Base-by-base conservation (phyloP, 805 yeast genomes). In the Lipomyces starkeyi region DNA sequence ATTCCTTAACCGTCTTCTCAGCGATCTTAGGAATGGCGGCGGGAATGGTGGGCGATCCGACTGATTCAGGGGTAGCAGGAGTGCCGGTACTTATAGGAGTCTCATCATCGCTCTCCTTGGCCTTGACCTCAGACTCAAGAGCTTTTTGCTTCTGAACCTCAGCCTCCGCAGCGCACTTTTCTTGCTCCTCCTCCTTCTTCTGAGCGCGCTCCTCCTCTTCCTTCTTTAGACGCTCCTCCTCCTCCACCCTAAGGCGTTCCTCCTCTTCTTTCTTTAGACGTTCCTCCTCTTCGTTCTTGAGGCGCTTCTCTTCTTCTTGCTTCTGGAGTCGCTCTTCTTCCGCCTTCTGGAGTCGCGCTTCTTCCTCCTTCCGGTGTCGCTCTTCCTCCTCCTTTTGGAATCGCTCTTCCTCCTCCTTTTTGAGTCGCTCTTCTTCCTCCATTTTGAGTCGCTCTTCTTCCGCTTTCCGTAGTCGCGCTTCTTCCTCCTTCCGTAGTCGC, bases 1-100 rank as follows among this genome's bases (percentile, higher is more conserved):
- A 58, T 57, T 60, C 35, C 55, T 56, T 64, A 11, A 40, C 47
- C 61, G 47, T 58, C 47, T 62, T 52, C 53, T 60, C 70, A 32
- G 43, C 58, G n/a, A 6, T 2, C 62, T 34, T 40, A 8, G 69
- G 67, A 13, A 40, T 56, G 9, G 61, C 56, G 9, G 73, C 60
- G 17, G 69, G 57, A 62, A 71, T 67, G 14, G 63, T 69, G 52
- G 73, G 69, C 8, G 60, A 61, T 9, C 49, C 70, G 20, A 49
- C 68, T 35, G 70, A 61, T 32, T 62, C 68, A 3, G 73, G 69
- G 17, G 66, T 70, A 14, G 63, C 69, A 7, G 67, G 64, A 17
- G 64, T 68, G 29, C 52, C 72, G 35, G 70, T 61, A 25, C 70
- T 68, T 6, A 57, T 47, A n/a, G 71, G 68, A 53, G 70, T 62